These are phyloP conservation scores for Meyerozyma carpophila DNA, from an alignment of 1,139 yeast species.

Conservation along the genomic window DNA sequence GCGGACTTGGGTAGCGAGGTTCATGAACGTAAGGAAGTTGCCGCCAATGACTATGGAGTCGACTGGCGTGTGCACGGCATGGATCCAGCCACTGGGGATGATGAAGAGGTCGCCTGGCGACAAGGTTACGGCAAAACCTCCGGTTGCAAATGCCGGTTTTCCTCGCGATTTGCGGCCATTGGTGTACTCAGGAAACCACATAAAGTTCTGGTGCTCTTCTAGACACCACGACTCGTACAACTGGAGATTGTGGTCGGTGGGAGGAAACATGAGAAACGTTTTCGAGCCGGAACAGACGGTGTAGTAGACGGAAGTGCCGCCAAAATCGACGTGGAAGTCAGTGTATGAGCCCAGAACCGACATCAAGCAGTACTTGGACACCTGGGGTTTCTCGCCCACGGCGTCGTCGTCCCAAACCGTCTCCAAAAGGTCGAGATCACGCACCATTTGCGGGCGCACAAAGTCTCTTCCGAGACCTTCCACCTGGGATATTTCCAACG, in stretches of 20 bases:
- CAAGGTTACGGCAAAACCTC: constrained; percentile 64
- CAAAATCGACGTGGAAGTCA: constrained; percentile 88
- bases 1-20: constrained; percentile 56
- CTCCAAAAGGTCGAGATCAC: constrained; percentile 65
- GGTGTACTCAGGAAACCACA: constrained; percentile 60
- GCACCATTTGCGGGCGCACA: constrained; percentile 61
- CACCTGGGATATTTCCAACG: constrained; percentile 65
- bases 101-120: constrained; percentile 69
- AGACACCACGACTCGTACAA: constrained; percentile 71
- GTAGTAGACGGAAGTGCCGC: constrained; percentile 89
- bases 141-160: constrained; percentile 21
- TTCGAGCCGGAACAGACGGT: constrained; percentile 72
- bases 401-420: constrained; percentile 45
- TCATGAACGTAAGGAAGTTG: constrained; percentile 65
- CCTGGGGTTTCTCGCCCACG: constrained; percentile 47
- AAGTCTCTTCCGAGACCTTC: constrained; percentile 48
- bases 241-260: constrained; percentile 55
- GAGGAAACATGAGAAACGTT: constrained; percentile 74
- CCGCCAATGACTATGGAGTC: constrained; percentile 88
- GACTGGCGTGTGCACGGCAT: constrained; percentile 77
- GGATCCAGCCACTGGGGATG: constrained; percentile 93
- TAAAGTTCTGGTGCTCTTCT: constrained; percentile 54
- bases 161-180: constrained; percentile 3
- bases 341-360: constrained; percentile 78
- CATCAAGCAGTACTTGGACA: constrained; percentile 82